These are phyloP conservation scores for grape (Vitis vinifera) DNA, from an alignment of 164 flowering plant species.

Conservation along the genomic window DNA sequence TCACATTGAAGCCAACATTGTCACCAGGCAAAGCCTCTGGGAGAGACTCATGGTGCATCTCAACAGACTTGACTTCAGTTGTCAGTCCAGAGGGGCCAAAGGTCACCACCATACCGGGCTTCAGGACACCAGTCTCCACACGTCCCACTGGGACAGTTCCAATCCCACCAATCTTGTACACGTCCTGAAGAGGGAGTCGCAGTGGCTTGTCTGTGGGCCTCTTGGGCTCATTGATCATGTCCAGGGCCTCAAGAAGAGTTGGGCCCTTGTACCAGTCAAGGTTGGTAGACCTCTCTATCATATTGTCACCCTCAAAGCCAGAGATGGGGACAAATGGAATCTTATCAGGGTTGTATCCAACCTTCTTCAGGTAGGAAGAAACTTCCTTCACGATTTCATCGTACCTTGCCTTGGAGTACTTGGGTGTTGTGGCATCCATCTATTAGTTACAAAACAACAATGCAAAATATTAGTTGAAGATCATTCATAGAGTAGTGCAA, in stretches of 20 bases:
- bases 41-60: constrained; percentile 72
- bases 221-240: constrained; percentile 56
- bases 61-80: constrained; percentile 74
- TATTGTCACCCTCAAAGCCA: constrained; percentile 39
- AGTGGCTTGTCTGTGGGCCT: constrained; percentile 78
- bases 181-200: constrained; percentile 77
- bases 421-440: constrained; percentile 56
- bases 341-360: constrained; percentile 39
- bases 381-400: constrained; percentile 54
- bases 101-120: constrained; percentile 75
- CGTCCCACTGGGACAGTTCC: constrained; percentile 75
- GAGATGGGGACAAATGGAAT: constrained; percentile 33
- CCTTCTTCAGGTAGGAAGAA: constrained; percentile 45
- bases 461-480: background rate
- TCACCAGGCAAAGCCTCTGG: constrained; percentile 69
- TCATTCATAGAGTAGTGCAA: too few relatives aligned
- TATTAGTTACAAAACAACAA: background rate
- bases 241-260: constrained; percentile 70
- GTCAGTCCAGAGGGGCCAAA: constrained; percentile 67
- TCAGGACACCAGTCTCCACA: constrained; percentile 62
- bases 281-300: constrained; percentile 54
- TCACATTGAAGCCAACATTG: constrained; percentile 68
- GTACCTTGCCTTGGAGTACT: constrained; percentile 44
- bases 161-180: constrained; percentile 74
- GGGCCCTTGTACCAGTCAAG: constrained; percentile 87